Percentiles rank a stretch among this genome's conserved stretches.
These are phyloP conservation scores for Penicillium frequentans DNA, from an alignment of 2,329 filamentous ascomycete species.

Conservation along the genomic window DNA sequence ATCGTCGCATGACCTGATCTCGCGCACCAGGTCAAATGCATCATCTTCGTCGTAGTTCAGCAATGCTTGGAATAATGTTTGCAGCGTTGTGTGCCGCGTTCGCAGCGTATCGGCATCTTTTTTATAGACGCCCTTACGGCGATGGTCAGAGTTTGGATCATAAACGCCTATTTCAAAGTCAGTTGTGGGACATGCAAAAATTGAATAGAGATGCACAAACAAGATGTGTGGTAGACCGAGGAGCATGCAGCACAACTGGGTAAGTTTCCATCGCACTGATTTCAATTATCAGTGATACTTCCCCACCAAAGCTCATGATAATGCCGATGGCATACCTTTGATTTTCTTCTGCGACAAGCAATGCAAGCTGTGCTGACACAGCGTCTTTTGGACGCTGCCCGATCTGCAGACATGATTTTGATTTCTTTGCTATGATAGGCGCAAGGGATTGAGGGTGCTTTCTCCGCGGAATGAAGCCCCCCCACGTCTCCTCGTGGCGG, in stretches of 20 bases:
- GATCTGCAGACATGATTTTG: constrained; percentile 32
- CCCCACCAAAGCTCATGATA: neutral
- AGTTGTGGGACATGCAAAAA: neutral
- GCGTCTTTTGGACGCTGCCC: constrained; percentile 59
- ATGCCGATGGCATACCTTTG: constrained; percentile 52
- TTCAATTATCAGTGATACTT: neutral
- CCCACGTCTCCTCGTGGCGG: constrained; percentile 22
- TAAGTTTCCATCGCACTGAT: constrained; percentile 78
- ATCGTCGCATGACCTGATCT: constrained; percentile 83
- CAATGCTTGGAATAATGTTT: constrained; percentile 90
- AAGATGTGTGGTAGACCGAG: constrained; percentile 70
- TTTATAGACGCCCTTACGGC: constrained; percentile 94
- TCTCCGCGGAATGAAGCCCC: constrained; percentile 15
- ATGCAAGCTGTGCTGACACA: constrained; percentile 85
- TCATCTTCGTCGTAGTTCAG: constrained; percentile 88
- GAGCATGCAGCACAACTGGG: constrained; percentile 95
- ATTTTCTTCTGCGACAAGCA: constrained; percentile 75
- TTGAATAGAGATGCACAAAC: constrained; percentile 23
- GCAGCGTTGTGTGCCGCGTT: constrained; percentile 80
- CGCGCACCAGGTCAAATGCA: constrained; percentile 74
- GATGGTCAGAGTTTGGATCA: constrained; percentile 93
- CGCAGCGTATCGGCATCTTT: constrained; percentile 88
- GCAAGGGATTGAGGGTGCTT: constrained; percentile 6
- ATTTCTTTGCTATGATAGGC: constrained; percentile 11
- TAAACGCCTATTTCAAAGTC: constrained; percentile 70